Conservation (phyloP, 768 basidiomycete genomes). For the Megacollybia marginata region DNA sequence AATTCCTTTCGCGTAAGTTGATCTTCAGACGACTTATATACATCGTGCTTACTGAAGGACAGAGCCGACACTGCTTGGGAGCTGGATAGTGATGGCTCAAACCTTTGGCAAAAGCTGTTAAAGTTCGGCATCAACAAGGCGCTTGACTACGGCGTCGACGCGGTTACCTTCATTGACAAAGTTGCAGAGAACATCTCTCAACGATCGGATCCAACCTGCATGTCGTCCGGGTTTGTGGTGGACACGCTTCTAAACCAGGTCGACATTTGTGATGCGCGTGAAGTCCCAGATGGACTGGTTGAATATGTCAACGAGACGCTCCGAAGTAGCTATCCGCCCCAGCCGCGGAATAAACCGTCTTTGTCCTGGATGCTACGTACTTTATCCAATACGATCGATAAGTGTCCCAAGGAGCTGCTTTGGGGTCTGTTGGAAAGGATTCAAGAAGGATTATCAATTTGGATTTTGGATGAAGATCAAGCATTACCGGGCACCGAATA, state of each 20-base stretch:
- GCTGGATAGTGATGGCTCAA: constrained; percentile 43
- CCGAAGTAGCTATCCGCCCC: constrained; percentile 59
- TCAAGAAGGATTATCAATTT: constrained; percentile 48
- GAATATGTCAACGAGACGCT: constrained; percentile 57
- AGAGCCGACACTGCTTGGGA: constrained; percentile 44
- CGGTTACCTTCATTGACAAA: constrained; percentile 43
- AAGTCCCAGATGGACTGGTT: constrained; percentile 46
- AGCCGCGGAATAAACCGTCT: constrained; percentile 41
- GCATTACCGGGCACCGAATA: constrained; percentile 49
- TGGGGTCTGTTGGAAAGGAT: constrained; percentile 37
- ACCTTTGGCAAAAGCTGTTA: constrained; percentile 55
- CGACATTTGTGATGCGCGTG: constrained; percentile 35
- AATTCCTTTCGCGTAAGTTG: constrained; percentile 56
- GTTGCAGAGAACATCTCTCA: constrained; percentile 41
- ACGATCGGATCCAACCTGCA: constrained; percentile 29
- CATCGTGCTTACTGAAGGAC: constrained; percentile 4
- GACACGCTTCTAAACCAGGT: constrained; percentile 55
- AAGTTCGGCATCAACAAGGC: constrained; percentile 44
- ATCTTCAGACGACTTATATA: constrained; percentile 1
- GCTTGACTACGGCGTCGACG: constrained; percentile 53
- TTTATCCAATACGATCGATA: constrained; percentile 45
- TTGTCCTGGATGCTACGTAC: constrained; percentile 59
- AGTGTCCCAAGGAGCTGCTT: constrained; percentile 43
- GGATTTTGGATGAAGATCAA: constrained; percentile 56
- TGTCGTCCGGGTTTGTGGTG: constrained; percentile 44